phyloP scores from a whole-genome alignment of 2,329 filamentous ascomycete genomes.

The Coniochaeta ligniaria region DNA sequence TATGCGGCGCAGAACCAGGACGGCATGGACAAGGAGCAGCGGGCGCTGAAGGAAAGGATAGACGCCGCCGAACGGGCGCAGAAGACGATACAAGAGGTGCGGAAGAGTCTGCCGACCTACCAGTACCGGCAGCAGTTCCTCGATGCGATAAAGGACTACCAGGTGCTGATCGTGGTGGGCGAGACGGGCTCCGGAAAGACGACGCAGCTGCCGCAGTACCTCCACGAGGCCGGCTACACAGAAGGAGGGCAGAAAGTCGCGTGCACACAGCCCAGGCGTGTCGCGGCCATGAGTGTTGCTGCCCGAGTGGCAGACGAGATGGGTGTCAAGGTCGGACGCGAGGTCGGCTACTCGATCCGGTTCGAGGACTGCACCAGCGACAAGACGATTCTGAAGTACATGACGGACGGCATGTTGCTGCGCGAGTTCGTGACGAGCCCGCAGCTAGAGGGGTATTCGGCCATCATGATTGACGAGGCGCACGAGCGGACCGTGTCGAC shows the following conservation, averaged over 20 bases:
- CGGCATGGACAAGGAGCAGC: conserved; percentile 69
- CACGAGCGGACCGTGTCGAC: conserved; percentile 91
- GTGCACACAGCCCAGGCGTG: conserved; percentile 89
- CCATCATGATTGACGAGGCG: conserved; percentile 94
- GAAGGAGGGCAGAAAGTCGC: conserved; percentile 79
- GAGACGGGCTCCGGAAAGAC: conserved; percentile 96
- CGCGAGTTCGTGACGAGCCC: conserved; percentile 87
- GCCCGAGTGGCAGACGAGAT: conserved; percentile 92
- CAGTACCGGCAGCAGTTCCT: conserved; percentile 80
- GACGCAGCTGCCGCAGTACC: conserved; percentile 88
- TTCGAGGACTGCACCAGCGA: conserved; percentile 91
- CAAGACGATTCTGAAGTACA: conserved; percentile 89
- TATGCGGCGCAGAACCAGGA: conserved; percentile 13
- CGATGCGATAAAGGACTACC: conserved; percentile 76
- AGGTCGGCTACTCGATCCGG: conserved; percentile 90
- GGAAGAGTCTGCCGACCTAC: conserved; percentile 87
- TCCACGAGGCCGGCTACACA: conserved; percentile 86
- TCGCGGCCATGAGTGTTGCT: conserved; percentile 97
- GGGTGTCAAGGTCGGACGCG: conserved; percentile 79
- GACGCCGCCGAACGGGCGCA: conserved; percentile 86
- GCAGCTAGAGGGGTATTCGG: conserved; percentile 73
- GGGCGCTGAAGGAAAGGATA: conserved; percentile 70
- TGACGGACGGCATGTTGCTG: conserved; percentile 94
- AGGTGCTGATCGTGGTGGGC: conserved; percentile 85
- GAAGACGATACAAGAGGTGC: conserved; percentile 80